Conservation (phyloP, 495 filamentous ascomycete genomes). For the Xylaria grammica region DNA sequence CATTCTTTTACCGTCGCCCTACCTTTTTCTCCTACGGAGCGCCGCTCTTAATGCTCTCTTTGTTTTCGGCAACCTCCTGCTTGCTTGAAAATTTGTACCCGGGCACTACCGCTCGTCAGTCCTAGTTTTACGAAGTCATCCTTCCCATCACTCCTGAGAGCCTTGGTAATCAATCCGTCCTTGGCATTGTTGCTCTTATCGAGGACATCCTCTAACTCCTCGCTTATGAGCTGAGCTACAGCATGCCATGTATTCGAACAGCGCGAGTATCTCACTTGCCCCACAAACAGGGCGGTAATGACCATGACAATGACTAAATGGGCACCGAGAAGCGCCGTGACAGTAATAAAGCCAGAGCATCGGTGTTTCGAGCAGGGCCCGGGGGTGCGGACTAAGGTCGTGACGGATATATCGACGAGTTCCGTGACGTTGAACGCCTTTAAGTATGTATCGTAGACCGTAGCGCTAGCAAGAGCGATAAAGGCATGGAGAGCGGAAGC, state of each 20-base stretch:
- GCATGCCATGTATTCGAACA: conserved; percentile 14
- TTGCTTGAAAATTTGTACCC: conserved; percentile 3
- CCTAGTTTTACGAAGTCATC: conserved; percentile 10
- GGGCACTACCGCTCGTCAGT: neutral
- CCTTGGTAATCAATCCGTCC: neutral
- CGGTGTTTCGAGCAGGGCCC: neutral
- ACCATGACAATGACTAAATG: neutral
- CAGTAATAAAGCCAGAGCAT: conserved; percentile 5
- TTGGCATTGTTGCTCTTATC: conserved; percentile 2
- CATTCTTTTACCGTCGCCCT: too few relatives aligned
- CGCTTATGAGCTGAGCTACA: conserved; percentile 9
- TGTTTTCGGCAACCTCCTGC: neutral
- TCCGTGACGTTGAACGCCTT: conserved; percentile 2
- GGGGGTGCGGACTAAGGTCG: neutral
- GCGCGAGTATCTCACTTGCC: conserved; percentile 11
- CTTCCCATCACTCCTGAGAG: neutral
- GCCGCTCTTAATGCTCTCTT: too few relatives aligned
- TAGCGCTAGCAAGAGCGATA: neutral
- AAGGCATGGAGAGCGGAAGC: neutral
- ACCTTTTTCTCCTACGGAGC: neutral
- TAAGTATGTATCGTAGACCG: neutral
- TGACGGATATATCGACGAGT: neutral
- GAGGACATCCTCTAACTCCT: conserved; percentile 2
- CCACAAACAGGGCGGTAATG: neutral
- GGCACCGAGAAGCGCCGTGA: neutral